Percentiles rank a stretch among this genome's conserved stretches.
phyloP scores from a whole-genome alignment of 1,139 yeast species.

The Suhomyces maxii region DNA sequence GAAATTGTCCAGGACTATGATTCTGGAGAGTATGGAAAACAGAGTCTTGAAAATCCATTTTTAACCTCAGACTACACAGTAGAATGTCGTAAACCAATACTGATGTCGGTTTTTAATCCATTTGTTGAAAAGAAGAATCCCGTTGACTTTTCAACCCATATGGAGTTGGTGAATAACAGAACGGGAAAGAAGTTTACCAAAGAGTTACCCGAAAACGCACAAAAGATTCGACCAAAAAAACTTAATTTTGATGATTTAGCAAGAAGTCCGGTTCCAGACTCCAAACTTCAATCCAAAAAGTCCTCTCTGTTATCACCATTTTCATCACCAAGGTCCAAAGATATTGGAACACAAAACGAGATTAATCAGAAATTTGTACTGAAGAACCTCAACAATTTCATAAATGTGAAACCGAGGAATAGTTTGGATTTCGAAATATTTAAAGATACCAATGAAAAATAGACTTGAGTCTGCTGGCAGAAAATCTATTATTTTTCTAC shows the following conservation, averaged over 20 bases:
- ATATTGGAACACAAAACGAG: conserved; percentile 6
- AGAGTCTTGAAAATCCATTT: conserved; percentile 18
- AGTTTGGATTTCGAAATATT: conserved; percentile 19
- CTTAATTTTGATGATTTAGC: conserved; percentile 21
- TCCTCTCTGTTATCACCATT: conserved; percentile 1
- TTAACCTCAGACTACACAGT: conserved; percentile 1
- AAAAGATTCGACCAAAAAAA: conserved; percentile 28
- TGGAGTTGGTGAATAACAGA: conserved; percentile 28
- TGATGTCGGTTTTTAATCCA: conserved; percentile 5
- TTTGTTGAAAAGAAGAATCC: conserved; percentile 5
- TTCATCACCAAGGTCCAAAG: conserved; percentile 11
- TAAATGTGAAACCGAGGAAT: conserved; percentile 14
- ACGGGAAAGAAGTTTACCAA: conserved; percentile 27
- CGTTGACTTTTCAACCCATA: conserved; percentile 27
- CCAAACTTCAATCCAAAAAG: neutral
- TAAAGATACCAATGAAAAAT: conserved; percentile 9
- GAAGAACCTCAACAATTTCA: conserved; percentile 13
- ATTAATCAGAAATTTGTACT: conserved; percentile 19
- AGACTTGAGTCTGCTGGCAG: neutral
- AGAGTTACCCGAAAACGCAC: conserved; percentile 21
- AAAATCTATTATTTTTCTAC: too few species aligned
- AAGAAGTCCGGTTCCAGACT: neutral
- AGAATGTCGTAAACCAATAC: neutral
- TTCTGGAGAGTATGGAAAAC: neutral
- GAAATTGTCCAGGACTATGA: neutral